These are phyloP conservation scores for Tetrahymena borealis DNA, from an alignment of 73 alveolate species.

Conservation along the genomic window DNA sequence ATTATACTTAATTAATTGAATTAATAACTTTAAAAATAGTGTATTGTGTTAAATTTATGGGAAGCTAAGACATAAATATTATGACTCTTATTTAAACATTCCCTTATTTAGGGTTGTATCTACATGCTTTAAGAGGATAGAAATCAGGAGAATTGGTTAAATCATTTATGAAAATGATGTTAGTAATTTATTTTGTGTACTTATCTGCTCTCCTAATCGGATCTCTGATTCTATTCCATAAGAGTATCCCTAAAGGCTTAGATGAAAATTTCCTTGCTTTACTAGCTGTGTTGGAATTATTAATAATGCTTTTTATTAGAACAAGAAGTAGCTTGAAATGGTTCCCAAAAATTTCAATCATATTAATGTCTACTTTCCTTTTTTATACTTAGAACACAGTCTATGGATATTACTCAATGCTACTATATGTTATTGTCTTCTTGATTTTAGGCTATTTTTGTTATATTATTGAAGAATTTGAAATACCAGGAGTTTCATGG, in stretches of 20 bases:
- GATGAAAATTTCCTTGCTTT: constrained; percentile 30
- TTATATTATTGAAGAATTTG: not conserved
- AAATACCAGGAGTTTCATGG: constrained; percentile 30
- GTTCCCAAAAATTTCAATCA: not conserved
- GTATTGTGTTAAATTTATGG: constrained; percentile 4
- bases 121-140: constrained; percentile 11
- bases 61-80: constrained; percentile 11
- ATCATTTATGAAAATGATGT: constrained; percentile 14
- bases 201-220: constrained; percentile 9
- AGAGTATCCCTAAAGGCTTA: constrained; percentile 32
- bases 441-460: not conserved
- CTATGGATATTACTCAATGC: constrained; percentile 15
- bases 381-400: not conserved
- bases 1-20: too few relatives aligned
- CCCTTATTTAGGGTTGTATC: constrained; percentile 31
- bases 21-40: too few relatives aligned
- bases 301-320: constrained; percentile 23
- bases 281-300: constrained; percentile 15
- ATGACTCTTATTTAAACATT: not conserved
- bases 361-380: not conserved
- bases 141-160: constrained; percentile 3
- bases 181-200: constrained; percentile 28
- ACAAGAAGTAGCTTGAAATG: constrained; percentile 27
- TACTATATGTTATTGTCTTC: not conserved
- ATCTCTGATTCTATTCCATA: not conserved